Evolutionary conservation across 805 yeast species (phyloP).

Genomic region (Ogataea pilisensis): DNA sequence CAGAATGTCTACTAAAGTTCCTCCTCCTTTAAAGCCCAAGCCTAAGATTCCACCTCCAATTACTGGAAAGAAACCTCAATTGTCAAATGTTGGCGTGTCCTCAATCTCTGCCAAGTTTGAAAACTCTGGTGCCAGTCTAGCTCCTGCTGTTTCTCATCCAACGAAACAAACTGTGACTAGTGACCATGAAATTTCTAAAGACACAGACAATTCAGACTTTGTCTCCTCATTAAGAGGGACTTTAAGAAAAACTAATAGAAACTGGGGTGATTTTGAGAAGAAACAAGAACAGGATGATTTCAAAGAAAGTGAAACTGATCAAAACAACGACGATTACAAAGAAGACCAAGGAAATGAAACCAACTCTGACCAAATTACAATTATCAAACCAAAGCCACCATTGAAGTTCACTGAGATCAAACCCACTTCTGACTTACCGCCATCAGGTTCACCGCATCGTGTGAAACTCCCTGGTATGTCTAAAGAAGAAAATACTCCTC

Average conservation of each 20-base stretch:
- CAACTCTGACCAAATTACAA: slow-evolving; percentile 1
- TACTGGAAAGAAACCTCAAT: slow-evolving; percentile 22
- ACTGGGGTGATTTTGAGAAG: slow-evolving; percentile 6
- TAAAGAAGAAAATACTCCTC: slow-evolving; percentile 2
- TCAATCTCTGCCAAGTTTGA: neutral
- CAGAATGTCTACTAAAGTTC: slow-evolving; percentile 23
- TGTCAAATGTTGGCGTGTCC: slow-evolving; percentile 5
- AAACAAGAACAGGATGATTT: neutral
- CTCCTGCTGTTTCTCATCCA: too few species aligned
- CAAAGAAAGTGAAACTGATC: neutral
- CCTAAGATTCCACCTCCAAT: slow-evolving; percentile 30
- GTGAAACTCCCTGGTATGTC: slow-evolving; percentile 9
- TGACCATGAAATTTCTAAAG: neutral
- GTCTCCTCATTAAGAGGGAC: slow-evolving; percentile 12
- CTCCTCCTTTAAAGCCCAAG: slow-evolving; percentile 31
- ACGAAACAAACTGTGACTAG: too few species aligned
- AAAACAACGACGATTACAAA: slow-evolving; percentile 3
- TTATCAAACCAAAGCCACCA: slow-evolving; percentile 7
- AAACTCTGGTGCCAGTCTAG: neutral
- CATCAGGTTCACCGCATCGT: neutral
- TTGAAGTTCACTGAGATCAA: neutral
- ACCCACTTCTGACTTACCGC: neutral
- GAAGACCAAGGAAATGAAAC: slow-evolving; percentile 1
- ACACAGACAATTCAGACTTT: neutral
- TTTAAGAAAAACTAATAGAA: slow-evolving; percentile 15